Base-by-base conservation (phyloP, 805 yeast genomes). In the Cephaloascus fragrans region DNA sequence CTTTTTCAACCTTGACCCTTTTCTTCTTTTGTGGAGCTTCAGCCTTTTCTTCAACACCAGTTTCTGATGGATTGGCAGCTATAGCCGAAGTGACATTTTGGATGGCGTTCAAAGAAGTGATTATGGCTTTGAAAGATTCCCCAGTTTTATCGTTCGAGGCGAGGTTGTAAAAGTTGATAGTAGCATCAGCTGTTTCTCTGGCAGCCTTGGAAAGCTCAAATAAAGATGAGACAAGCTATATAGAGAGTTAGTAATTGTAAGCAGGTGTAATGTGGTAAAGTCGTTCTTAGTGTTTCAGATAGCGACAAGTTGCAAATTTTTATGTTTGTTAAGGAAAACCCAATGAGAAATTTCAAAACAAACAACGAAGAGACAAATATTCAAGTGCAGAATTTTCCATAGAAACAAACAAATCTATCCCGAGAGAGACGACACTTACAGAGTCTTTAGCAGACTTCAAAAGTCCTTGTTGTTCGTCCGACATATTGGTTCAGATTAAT, bases 121-220 rank as follows among this genome's bases (percentile, higher is more conserved):
- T 57, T 37, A 70, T 61, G n/a, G 46, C 49, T 38, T 51, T 48
- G 44, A 63, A 58, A 44, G 53, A 52, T 8, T 23, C 28, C 12
- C 67, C 73, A 36, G 67, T 65, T 19, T 69, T 75, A 38, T 71
- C 71, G 9, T 57, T 59, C 20, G 53, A 15, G 14, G 74, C 54
- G 26, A 73, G 65, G 52, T 81, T 78, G 69, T 80, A 80, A 62
- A 83, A 83, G 52, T 80, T 80, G 43, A 85, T 75, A 26, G 89
- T 76, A 18, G 94, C 90, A 26, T 77, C 61, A 20, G 95, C 86
- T 39, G 90, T 86, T 41, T 83, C 89, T 46, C 74, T 77, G 29
- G 96, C 90, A n/a, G 94, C 87, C 53, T 80, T 85, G 34, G 93
- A 78, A 40, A 88, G 73, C 55, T 83, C 89, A 51, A 80, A 83